phyloP scores from a whole-genome alignment of 108 stramenopile species.

The Aureococcus anophagefferens region DNA sequence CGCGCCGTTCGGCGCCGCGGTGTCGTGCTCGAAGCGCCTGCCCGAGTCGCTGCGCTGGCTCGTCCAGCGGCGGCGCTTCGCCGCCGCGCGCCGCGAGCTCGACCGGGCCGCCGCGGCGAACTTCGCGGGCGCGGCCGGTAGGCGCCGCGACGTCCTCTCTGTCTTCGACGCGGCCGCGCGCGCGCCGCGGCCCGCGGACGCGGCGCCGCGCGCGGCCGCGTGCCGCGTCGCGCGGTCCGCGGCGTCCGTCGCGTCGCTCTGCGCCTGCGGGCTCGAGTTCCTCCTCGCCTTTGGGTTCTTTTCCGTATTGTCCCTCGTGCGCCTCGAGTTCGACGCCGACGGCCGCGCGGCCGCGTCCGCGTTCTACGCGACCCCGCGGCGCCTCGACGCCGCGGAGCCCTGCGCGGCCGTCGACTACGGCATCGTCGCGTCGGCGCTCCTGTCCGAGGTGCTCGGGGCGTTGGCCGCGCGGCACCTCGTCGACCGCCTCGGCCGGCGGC shows the following conservation, averaged over 20 bases:
- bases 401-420: not conserved
- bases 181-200: no score
- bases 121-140: no score
- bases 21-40: not conserved
- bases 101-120: no score
- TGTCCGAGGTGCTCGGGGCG: not conserved
- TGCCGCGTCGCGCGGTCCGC: no score
- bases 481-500: not conserved
- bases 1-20: not conserved
- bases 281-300: not conserved
- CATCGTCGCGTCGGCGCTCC: not conserved
- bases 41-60: not conserved
- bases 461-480: not conserved
- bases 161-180: no score
- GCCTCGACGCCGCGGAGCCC: not conserved
- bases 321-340: not conserved
- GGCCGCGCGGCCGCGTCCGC: not conserved
- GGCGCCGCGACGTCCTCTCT: no score
- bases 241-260: not conserved
- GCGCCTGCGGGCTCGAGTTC: not conserved
- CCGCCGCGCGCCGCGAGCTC: no score
- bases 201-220: no score
- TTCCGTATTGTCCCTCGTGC: not conserved
- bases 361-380: not conserved
- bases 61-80: not conserved